Evolutionary conservation across 495 filamentous ascomycete genomes (phyloP).

Genomic region (Aspergillus sclerotioniger): DNA sequence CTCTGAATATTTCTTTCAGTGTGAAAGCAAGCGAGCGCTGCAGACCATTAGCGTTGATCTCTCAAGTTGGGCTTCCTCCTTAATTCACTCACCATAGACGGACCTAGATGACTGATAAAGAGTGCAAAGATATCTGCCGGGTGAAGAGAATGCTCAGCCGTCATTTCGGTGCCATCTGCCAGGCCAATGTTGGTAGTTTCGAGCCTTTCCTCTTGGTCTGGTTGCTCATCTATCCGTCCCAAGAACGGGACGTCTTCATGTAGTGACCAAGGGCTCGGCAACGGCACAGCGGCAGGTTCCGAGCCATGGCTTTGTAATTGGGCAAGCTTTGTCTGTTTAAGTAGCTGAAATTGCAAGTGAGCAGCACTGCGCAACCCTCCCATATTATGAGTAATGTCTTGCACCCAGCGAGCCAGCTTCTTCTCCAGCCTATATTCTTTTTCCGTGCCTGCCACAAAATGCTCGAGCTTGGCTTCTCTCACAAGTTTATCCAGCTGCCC

Average conservation of each 20-base stretch:
- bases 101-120: slow-evolving; percentile 84
- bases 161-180: slow-evolving; percentile 14
- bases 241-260: slow-evolving; percentile 46
- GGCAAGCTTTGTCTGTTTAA: slow-evolving; percentile 55
- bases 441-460: slow-evolving; percentile 81
- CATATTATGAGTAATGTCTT: slow-evolving; percentile 83
- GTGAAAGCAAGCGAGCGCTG: slow-evolving; percentile 88
- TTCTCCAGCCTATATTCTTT: slow-evolving; percentile 76
- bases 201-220: slow-evolving; percentile 54
- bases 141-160: slow-evolving; percentile 33
- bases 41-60: slow-evolving; percentile 19
- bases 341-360: slow-evolving; percentile 78
- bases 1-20: slow-evolving; percentile 80
- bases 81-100: slow-evolving; percentile 67
- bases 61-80: not conserved
- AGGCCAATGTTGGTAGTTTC: slow-evolving; percentile 31
- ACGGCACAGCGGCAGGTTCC: slow-evolving; percentile 15
- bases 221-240: slow-evolving; percentile 63
- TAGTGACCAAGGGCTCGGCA: slow-evolving; percentile 37
- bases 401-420: slow-evolving; percentile 78
- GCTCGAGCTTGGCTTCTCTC: slow-evolving; percentile 85
- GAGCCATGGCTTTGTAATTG: slow-evolving; percentile 12
- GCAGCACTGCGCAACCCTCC: slow-evolving; percentile 90
- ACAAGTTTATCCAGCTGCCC: slow-evolving; percentile 74
- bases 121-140: slow-evolving; percentile 79